A percentile compares a stretch with the other conserved stretches of the same genome.
These are phyloP conservation scores for Trypanosoma scelopori DNA, from an alignment of 208 protist genomes.

Conservation along the genomic window DNA sequence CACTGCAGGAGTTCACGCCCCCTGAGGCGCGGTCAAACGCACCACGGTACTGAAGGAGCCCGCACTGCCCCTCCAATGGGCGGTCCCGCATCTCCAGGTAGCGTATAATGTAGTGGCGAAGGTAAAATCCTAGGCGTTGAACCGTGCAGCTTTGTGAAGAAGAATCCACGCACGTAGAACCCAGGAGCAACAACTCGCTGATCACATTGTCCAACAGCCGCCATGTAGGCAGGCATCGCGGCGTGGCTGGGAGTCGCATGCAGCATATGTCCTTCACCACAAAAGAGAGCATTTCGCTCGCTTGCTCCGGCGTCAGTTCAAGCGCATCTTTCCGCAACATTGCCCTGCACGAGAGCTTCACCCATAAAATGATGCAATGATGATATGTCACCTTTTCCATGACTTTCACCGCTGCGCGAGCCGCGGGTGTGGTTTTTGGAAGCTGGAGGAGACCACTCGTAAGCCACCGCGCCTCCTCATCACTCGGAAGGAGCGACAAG, in stretches of 20 bases:
- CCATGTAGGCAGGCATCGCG: conserved; percentile 63
- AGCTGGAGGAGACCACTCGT: conserved; percentile 26
- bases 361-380: conserved; percentile 21
- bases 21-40: conserved; percentile 9
- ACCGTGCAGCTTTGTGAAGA: neutral
- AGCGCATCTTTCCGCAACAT: neutral
- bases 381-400: conserved; percentile 18
- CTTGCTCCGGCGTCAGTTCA: conserved; percentile 9
- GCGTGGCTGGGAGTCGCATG: conserved; percentile 35
- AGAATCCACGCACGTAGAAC: neutral
- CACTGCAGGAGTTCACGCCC: conserved; percentile 18
- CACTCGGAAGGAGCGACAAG: conserved; percentile 1
- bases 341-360: conserved; percentile 12
- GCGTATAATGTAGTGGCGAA: conserved; percentile 30
- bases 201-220: conserved; percentile 35
- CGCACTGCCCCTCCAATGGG: conserved; percentile 26
- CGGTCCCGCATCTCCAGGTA: conserved; percentile 47
- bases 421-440: neutral
- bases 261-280: conserved; percentile 45
- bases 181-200: conserved; percentile 5
- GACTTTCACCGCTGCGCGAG: neutral
- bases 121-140: conserved; percentile 25
- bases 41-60: conserved; percentile 17
- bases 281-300: conserved; percentile 42
- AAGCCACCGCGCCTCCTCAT: neutral